Evolutionary conservation across 2,329 filamentous ascomycete genomes (phyloP).

Genomic region (Xylariales sp.): DNA sequence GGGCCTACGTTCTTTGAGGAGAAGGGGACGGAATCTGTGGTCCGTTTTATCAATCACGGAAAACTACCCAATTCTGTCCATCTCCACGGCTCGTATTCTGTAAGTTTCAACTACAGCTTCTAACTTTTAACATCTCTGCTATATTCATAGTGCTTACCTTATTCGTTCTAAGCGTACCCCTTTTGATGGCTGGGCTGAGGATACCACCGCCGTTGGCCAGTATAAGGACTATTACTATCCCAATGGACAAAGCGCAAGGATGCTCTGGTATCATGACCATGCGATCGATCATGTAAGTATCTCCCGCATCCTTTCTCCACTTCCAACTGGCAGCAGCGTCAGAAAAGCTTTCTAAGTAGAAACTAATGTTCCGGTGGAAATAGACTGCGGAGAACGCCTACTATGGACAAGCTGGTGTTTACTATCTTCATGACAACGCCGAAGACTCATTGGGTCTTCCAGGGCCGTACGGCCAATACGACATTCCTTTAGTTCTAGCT

Average conservation of each 20-base stretch:
- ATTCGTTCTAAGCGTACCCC: slow-evolving; percentile 33
- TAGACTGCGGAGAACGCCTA: slow-evolving; percentile 53
- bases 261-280: slow-evolving; percentile 55
- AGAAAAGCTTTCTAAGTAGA: no score
- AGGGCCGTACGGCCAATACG: slow-evolving; percentile 35
- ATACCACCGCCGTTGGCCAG: slow-evolving; percentile 44
- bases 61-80: slow-evolving; percentile 43
- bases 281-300: slow-evolving; percentile 27
- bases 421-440: slow-evolving; percentile 45
- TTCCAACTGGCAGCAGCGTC: no score
- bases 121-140: no score
- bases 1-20: slow-evolving; percentile 48
- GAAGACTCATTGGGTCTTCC: slow-evolving; percentile 46
- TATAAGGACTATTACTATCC: slow-evolving; percentile 59
- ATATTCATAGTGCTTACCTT: no score
- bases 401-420: slow-evolving; percentile 51
- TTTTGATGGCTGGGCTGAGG: slow-evolving; percentile 51
- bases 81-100: slow-evolving; percentile 48
- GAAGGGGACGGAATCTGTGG: slow-evolving; percentile 44
- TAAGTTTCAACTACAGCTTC: no score
- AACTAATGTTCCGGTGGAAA: no score
- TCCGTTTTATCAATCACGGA: slow-evolving; percentile 49
- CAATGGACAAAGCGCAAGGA: slow-evolving; percentile 46
- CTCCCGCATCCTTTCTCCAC: not conserved
- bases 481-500: slow-evolving; percentile 45